A percentile compares a stretch with the other conserved stretches of the same genome.
Evolutionary conservation across 2,329 filamentous ascomycete species (phyloP).

Genomic region (Geosmithia flava): DNA sequence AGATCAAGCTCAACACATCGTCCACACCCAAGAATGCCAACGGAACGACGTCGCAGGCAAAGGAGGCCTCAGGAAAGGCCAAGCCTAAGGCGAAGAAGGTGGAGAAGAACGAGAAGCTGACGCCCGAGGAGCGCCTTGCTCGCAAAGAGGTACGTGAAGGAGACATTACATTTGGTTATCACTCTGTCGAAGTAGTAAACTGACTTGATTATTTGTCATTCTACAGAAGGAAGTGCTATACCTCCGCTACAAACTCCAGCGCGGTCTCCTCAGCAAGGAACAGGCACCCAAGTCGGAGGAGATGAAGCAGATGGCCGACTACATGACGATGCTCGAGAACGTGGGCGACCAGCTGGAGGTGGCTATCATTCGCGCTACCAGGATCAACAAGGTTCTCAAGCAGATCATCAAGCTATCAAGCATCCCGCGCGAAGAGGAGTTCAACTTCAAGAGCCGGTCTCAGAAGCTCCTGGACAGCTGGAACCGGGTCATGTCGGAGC

Average conservation of each 20-base stretch:
- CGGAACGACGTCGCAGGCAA: constrained; percentile 44
- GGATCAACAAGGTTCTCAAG: constrained; percentile 98
- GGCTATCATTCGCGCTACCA: constrained; percentile 77
- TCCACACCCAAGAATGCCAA: constrained; percentile 60
- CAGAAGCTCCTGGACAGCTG: constrained; percentile 72
- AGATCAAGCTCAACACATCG: constrained; percentile 52
- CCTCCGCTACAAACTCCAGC: constrained; percentile 87
- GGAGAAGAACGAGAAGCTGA: constrained; percentile 44
- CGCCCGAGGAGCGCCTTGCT: constrained; percentile 41
- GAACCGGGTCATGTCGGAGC: constrained; percentile 67
- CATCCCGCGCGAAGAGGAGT: constrained; percentile 83
- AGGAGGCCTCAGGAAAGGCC: constrained; percentile 43
- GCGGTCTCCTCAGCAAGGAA: constrained; percentile 79
- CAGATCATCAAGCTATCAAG: constrained; percentile 77
- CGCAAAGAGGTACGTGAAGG: constrained; percentile 42
- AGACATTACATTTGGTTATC: neutral
- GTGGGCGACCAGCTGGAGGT: constrained; percentile 61
- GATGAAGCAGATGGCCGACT: constrained; percentile 68
- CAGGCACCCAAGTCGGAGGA: constrained; percentile 77
- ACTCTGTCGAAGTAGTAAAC: neutral
- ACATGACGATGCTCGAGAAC: constrained; percentile 68
- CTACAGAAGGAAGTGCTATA: constrained; percentile 70
- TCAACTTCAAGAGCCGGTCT: constrained; percentile 77
- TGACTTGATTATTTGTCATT: constrained; percentile 14
- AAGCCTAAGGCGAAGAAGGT: constrained; percentile 48